Evolutionary conservation across 768 basidiomycete species (phyloP), one percentile per base, ranked within the genome.

Genomic region (Hygrophoropsis aurantiaca): DNA sequence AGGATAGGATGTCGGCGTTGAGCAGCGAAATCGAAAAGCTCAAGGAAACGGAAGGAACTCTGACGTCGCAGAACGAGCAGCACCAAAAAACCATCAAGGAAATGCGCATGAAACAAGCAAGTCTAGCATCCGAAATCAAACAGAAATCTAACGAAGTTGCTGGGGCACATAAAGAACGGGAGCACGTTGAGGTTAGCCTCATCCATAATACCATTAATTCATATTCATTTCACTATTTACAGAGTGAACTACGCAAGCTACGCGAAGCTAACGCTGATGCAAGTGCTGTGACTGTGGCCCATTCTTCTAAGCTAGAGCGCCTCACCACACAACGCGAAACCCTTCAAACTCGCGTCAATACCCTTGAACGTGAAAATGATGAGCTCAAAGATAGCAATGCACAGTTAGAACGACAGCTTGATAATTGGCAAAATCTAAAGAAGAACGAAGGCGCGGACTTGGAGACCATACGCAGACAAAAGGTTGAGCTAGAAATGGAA

Each of bases 341-440:
- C 27, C 69, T 80, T 16, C 72, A 78, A 37, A 69, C 77, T 18
- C 73, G 73, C 40, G 70, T 74, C 33, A 65, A 70, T 0, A 82
- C 84, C 24, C 71, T 87, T 30, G 74, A 84, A 49, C 74, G 73
- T 37, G 59, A 70, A 26, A 77, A 82, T 44, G 76, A 79, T 34
- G 84, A 87, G 33, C 72, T 80, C 19, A 77, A 80, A 49, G 77
- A 80, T 5, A 73, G 74, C 9, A 77, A 75, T 40, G 64, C 66
- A 4, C 77, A 84, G 34, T 67, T 88, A 30, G 74, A 77, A 41
- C 74, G 76, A 13, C 87, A 90, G 54, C 67, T 90, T 8, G 77
- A 78, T 34, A 80, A 83, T 57, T 88, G 85, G 85, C 74, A 85
- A 56, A 74, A 63, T 21, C 62, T 87, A 15, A 88, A 89, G 56